Evolutionary conservation across 805 yeast species (phyloP), one percentile per base, ranked within the genome.

Genomic region (Hanseniaspora valbyensis): DNA sequence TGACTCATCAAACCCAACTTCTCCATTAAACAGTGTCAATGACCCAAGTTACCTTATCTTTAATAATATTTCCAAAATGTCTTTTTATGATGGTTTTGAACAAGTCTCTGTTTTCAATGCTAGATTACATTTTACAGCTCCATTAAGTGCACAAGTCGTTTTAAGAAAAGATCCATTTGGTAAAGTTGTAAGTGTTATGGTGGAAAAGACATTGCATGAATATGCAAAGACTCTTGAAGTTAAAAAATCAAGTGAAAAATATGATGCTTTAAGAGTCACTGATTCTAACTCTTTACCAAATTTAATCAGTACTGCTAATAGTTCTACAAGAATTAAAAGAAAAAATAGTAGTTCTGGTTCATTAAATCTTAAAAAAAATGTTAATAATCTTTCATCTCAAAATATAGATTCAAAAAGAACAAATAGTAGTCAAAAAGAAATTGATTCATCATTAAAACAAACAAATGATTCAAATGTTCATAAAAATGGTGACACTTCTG

Each of bases 61-160:
- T 24, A 48, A 36, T 21, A 36, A 44, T 18, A 33, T 53, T 14
- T 38, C 54, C 3, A 52, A 53, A 22, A 60, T 66, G 58, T 61
- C 59, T 16, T 66, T 66, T 54, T 61, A 62, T 44, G 64, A 60
- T 38, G 57, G 57, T 33, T 55, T 54, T 13, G 63, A 61, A 28
- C 61, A 67, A 9, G 59, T 63, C 2, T 54, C 54, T 18, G 56
- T 64, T 14, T 59, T 66, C 45, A 63, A 62, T 25, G 66, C 67
- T 4, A 55, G 69, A 40, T 56, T 66, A 10, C 57, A 61, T 29
- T 61, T 64, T 2, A 55, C 59, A 9, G 69, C 67, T 2, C 68
- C 70, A 2, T 46, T 66, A 30, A 62, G 66, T 19, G 55, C 60
- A 21, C 54, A 54, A 2, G 57, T 67, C 0, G 37, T 65, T 16